These are phyloP conservation scores for Populus alba DNA, from an alignment of 345 rosid species.

Conservation along the genomic window DNA sequence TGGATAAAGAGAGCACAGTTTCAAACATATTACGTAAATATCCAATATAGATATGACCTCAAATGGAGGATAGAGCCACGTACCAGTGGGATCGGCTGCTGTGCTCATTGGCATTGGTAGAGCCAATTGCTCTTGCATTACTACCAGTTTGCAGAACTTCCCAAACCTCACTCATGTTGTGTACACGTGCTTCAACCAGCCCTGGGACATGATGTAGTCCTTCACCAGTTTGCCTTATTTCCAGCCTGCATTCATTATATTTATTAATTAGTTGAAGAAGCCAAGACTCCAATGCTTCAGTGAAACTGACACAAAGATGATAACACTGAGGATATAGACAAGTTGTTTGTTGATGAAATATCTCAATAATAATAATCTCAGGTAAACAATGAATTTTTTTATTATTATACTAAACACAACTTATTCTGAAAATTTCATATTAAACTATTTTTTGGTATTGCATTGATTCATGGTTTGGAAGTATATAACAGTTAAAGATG, in stretches of 20 bases:
- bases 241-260: constrained; percentile 54
- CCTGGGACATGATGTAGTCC: constrained; percentile 90
- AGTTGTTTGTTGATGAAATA: background rate
- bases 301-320: background rate
- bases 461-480: background rate
- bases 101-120: constrained; percentile 87
- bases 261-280: background rate
- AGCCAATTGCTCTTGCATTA: constrained; percentile 83
- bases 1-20: constrained; percentile 28
- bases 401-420: background rate
- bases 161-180: constrained; percentile 82
- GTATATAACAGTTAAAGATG: background rate
- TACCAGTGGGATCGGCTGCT: constrained; percentile 99
- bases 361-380: background rate
- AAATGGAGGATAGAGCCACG: constrained; percentile 4
- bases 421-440: background rate
- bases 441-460: background rate
- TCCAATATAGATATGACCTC: background rate
- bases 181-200: constrained; percentile 76
- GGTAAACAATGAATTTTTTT: background rate
- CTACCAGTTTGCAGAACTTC: constrained; percentile 88
- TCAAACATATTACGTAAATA: background rate
- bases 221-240: constrained; percentile 72
- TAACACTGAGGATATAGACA: background rate
- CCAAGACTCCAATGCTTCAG: background rate